Evolutionary conservation across 768 basidiomycete genomes (phyloP).

Genomic region (Panus rudis): DNA sequence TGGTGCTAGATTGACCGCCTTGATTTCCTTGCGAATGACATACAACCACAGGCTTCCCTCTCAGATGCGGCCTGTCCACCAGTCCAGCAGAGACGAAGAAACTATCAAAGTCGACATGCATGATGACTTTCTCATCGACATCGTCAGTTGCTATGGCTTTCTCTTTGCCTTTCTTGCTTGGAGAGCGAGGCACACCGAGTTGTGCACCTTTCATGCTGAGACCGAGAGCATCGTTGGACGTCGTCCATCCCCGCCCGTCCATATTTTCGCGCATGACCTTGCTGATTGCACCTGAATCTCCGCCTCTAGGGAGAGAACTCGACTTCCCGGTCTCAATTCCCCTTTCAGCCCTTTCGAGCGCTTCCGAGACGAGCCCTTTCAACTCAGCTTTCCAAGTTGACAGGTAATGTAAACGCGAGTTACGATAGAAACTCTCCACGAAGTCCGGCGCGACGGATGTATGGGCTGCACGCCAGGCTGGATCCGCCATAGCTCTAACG

Average conservation of each 20-base stretch:
- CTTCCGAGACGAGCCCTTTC: constrained; percentile 68
- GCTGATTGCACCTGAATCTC: constrained; percentile 17
- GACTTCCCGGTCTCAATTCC: too few relatives aligned
- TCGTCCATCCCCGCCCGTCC: constrained; percentile 16
- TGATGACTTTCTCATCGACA: constrained; percentile 53
- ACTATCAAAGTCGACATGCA: constrained; percentile 95
- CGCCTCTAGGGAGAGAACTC: too few relatives aligned
- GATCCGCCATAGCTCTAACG: constrained; percentile 71
- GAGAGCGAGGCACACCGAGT: constrained; percentile 41
- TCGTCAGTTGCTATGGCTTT: constrained; percentile 43
- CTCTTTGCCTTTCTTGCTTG: constrained; percentile 49
- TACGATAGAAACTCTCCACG: constrained; percentile 62
- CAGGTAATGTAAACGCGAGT: constrained; percentile 89
- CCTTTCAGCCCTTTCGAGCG: constrained; percentile 63
- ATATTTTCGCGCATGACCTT: constrained; percentile 26
- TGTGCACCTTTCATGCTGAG: constrained; percentile 48
- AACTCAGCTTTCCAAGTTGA: constrained; percentile 92
- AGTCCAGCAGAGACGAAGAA: constrained; percentile 96
- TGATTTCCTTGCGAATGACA: constrained; percentile 85
- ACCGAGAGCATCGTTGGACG: constrained; percentile 23
- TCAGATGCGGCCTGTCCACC: constrained; percentile 69
- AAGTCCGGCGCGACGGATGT: constrained; percentile 85
- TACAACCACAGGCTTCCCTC: constrained; percentile 87
- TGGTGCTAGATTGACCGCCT: constrained; percentile 74
- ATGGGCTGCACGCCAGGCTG: constrained; percentile 81